These are phyloP conservation scores for Penicillium turbatum DNA, from an alignment of 495 filamentous ascomycete species.

Conservation along the genomic window DNA sequence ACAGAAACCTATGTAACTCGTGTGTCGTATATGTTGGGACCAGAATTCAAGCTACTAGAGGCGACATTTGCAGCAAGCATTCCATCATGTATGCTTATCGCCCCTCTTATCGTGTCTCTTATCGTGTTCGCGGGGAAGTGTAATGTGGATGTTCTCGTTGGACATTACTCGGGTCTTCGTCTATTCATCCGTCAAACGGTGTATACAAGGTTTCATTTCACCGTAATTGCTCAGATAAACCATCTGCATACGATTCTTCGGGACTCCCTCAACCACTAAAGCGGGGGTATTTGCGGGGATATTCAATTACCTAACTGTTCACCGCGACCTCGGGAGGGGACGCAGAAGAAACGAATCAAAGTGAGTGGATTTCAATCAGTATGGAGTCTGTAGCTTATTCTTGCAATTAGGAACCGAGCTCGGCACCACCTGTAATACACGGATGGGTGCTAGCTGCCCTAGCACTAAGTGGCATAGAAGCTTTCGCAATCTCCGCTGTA, in stretches of 20 bases:
- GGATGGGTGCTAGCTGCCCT: not conserved
- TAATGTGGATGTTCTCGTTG: not conserved
- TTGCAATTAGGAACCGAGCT: slow-evolving; percentile 6
- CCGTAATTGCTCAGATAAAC: not conserved
- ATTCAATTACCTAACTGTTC: not conserved
- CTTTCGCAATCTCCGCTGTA: not conserved
- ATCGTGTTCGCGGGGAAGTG: slow-evolving; percentile 5
- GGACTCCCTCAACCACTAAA: not conserved
- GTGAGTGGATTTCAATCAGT: not conserved
- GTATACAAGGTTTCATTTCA: too few species aligned
- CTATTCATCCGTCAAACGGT: too few species aligned
- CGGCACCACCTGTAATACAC: slow-evolving; percentile 12
- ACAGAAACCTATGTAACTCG: too few species aligned
- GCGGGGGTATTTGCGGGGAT: not conserved
- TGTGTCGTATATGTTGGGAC: too few species aligned
- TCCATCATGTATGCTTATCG: not conserved
- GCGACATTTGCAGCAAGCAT: not conserved
- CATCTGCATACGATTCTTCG: not conserved
- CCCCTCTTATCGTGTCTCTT: not conserved
- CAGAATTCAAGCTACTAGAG: not conserved
- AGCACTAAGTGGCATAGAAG: not conserved
- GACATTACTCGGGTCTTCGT: not conserved
- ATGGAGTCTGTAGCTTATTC: slow-evolving; percentile 4
- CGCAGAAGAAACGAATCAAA: slow-evolving; percentile 1
- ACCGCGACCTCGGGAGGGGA: not conserved